phyloP scores from a whole-genome alignment of 2,329 filamentous ascomycete genomes.

The Mariannaea sp. region DNA sequence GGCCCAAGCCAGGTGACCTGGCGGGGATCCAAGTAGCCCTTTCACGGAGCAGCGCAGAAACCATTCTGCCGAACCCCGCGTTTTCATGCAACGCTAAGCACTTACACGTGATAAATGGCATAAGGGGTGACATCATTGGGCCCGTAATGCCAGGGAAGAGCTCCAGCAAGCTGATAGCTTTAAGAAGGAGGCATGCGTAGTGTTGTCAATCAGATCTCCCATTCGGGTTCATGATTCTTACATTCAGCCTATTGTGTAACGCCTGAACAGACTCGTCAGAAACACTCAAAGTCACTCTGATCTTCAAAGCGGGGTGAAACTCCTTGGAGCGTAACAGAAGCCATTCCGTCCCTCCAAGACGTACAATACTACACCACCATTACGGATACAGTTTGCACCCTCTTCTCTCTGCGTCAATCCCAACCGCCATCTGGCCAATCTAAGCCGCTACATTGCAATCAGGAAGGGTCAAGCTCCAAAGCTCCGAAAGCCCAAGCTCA shows the following conservation, averaged over 20 bases:
- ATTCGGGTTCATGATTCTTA: background rate
- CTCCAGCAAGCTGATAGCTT: slow-evolving; percentile 35
- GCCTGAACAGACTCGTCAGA: slow-evolving; percentile 14
- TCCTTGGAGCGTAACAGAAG: slow-evolving; percentile 32
- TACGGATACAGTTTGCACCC: slow-evolving; percentile 13
- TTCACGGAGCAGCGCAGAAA: slow-evolving; percentile 22
- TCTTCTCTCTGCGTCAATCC: slow-evolving; percentile 30
- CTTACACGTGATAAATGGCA: slow-evolving; percentile 31
- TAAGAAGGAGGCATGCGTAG: slow-evolving; percentile 39
- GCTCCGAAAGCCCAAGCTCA: too few species aligned
- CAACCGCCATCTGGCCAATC: slow-evolving; percentile 19
- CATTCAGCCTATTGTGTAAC: slow-evolving; percentile 33
- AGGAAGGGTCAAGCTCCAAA: slow-evolving; percentile 28
- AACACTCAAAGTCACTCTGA: slow-evolving; percentile 14
- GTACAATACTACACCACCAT: slow-evolving; percentile 8
- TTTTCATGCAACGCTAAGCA: slow-evolving; percentile 33
- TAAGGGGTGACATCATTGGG: slow-evolving; percentile 36
- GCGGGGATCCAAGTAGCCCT: slow-evolving; percentile 8
- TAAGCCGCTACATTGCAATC: slow-evolving; percentile 21
- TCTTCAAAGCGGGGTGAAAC: slow-evolving; percentile 34
- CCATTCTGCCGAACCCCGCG: slow-evolving; percentile 36
- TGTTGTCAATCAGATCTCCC: slow-evolving; percentile 15
- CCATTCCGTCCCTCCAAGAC: slow-evolving; percentile 40
- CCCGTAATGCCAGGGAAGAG: slow-evolving; percentile 13
- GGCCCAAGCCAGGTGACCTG: background rate